phyloP scores from a whole-genome alignment of 352 stramenopile genomes.

The Stephanocyclus meneghinianus region DNA sequence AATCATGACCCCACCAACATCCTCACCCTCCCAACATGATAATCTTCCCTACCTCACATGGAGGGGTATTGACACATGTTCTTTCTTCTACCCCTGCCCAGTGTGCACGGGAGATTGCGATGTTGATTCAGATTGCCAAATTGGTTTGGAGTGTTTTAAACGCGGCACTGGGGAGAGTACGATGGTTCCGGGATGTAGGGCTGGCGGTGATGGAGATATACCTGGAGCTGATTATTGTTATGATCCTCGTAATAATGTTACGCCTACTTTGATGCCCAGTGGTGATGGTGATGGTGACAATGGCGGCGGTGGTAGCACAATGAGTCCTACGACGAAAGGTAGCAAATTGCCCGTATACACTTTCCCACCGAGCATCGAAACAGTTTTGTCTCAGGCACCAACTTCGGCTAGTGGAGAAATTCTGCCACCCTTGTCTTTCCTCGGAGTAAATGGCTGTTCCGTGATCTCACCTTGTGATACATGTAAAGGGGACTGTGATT shows the following conservation, averaged over 20 bases:
- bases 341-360: too few relatives aligned
- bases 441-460: slow-evolving; percentile 34
- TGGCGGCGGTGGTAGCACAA: not conserved
- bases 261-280: not conserved
- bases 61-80: slow-evolving; percentile 37
- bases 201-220: slow-evolving; percentile 37
- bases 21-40: not conserved
- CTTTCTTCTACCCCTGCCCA: slow-evolving; percentile 20
- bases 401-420: not conserved
- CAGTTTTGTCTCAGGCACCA: too few relatives aligned
- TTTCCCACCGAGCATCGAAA: too few relatives aligned
- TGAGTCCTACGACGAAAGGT: not conserved
- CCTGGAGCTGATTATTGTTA: slow-evolving; percentile 52
- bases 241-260: slow-evolving; percentile 7
- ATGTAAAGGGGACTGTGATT: slow-evolving; percentile 44
- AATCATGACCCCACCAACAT: not conserved
- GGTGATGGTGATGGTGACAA: not conserved
- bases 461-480: slow-evolving; percentile 20
- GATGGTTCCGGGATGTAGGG: slow-evolving; percentile 33
- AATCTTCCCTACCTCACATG: slow-evolving; percentile 20
- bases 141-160: slow-evolving; percentile 27
- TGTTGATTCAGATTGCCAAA: slow-evolving; percentile 29
- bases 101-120: slow-evolving; percentile 42
- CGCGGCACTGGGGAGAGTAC: slow-evolving; percentile 23
- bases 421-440: slow-evolving; percentile 18